Conservation (phyloP, 441 rosid genomes). For the Hura crepitans region DNA sequence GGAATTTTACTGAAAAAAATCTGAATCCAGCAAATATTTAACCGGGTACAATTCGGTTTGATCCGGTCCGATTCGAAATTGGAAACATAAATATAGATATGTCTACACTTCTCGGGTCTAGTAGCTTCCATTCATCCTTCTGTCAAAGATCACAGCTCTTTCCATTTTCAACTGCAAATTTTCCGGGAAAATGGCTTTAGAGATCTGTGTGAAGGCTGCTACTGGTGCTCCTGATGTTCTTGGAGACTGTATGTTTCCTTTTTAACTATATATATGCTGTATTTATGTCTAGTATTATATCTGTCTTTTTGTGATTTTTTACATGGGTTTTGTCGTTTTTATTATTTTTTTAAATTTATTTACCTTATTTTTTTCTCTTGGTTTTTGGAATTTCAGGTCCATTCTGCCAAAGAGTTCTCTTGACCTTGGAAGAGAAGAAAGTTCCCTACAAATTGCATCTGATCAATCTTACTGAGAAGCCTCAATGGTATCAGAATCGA, state of each 20-base stretch:
- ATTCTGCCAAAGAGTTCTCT: conserved; percentile 55
- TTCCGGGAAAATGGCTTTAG: conserved; percentile 48
- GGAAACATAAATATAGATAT: not conserved
- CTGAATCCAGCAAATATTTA: too few relatives aligned
- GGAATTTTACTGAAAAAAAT: too few relatives aligned
- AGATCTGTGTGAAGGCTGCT: conserved; percentile 88
- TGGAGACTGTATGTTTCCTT: conserved; percentile 63
- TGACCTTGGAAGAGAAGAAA: conserved; percentile 86
- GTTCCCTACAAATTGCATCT: conserved; percentile 51
- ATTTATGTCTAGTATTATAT: not conserved
- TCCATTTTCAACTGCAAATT: not conserved
- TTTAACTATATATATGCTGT: not conserved
- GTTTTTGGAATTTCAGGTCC: conserved; percentile 50
- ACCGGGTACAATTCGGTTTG: too few relatives aligned
- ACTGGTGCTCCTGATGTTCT: conserved; percentile 57
- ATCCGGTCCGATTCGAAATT: not conserved
- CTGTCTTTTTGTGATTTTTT: not conserved
- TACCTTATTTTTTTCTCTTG: not conserved
- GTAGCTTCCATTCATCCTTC: not conserved
- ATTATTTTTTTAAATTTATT: not conserved
- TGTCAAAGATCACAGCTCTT: not conserved
- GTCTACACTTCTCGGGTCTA: not conserved
- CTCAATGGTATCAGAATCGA: conserved; percentile 54
- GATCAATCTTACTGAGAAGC: conserved; percentile 58
- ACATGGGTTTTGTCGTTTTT: not conserved